Percentiles rank a stretch among this genome's conserved stretches.
These are phyloP conservation scores for Solanum lignicaule DNA, from an alignment of 257 asterid species.

Conservation along the genomic window DNA sequence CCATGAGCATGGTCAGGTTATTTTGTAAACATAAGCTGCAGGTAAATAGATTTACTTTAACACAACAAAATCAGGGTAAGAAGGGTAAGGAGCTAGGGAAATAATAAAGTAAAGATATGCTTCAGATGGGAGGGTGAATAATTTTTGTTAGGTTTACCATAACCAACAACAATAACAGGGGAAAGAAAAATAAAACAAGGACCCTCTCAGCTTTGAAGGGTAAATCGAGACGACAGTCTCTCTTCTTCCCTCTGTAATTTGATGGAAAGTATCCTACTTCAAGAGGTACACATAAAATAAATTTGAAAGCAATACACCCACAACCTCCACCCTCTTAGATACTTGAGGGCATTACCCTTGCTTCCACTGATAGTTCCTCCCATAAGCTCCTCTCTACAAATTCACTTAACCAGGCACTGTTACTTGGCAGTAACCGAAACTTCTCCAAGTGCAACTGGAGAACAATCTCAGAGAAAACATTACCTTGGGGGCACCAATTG, in stretches of 20 bases:
- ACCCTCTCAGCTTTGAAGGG: not conserved
- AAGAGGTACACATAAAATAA: not conserved
- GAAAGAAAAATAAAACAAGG: not conserved
- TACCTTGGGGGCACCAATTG: not conserved
- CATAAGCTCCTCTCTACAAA: not conserved
- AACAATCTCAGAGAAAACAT: not conserved
- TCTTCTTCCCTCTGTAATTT: not conserved
- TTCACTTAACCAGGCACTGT: not conserved
- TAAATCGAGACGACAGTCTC: not conserved
- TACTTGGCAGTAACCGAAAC: not conserved
- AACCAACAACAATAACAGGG: not conserved
- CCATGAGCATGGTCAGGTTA: conserved; percentile 64
- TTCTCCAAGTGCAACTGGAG: not conserved
- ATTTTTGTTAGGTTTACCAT: not conserved
- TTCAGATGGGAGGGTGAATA: not conserved
- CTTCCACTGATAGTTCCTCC: not conserved
- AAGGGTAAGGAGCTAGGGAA: not conserved
- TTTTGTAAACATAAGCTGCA: conserved; percentile 21
- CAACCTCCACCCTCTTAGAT: not conserved
- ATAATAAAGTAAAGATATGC: not conserved
- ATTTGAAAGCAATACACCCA: not conserved
- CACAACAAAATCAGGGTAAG: not conserved
- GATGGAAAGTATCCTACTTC: not conserved
- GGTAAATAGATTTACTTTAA: not conserved
- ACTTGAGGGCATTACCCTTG: not conserved